Base-by-base conservation (phyloP, 306 rosid species). In the Arachis stenosperma region DNA sequence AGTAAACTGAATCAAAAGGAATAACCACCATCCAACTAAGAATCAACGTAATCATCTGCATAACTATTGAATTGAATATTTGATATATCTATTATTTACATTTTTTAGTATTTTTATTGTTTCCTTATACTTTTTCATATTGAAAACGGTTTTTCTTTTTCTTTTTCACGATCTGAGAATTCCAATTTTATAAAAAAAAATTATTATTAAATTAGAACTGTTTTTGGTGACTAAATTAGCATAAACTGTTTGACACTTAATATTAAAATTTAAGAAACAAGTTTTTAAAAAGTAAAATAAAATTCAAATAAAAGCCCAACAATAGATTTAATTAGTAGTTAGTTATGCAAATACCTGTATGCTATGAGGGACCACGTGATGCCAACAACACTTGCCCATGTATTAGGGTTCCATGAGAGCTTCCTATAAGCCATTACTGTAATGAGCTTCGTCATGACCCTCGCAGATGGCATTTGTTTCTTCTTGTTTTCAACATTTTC, bases 341-440 rank as follows among this genome's bases (percentile, higher is more conserved):
- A 33, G 37, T 4, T 2, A 33, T 33, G 37, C 37, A 17, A 72
- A 6, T 83, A 87, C 98, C 87, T 88, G 74, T 30, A 87, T 55
- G 91, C 81, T 12, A 93, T 29, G 67, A 93, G 93, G 65, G 98
- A 89, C 98, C 98, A 89, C 7, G 65, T 43, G 0, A 92, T 68
- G 48, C 97, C 98, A 0, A 89, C 8, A 61, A 90, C 67, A 52
- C 93, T 82, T 0, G 97, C 84, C 47, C 87, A 83, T 0, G 92
- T 86, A 73, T 90, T 93, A 73, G 98, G 98, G 63, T 90, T 90
- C 79, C 87, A 62, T 1, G 86, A 80, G 65, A 93, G 97, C 75
- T 86, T 93, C 67, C 88, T 88, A 89, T 91, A 90, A 10, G 88
- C 96, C 93, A 85, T 86, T 53, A 79, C 77, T 30, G 90, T 84